A percentile compares a stretch with the other conserved stretches of the same genome.
Conservation (phyloP, 257 asterid genomes). For the Plantago elongata region DNA sequence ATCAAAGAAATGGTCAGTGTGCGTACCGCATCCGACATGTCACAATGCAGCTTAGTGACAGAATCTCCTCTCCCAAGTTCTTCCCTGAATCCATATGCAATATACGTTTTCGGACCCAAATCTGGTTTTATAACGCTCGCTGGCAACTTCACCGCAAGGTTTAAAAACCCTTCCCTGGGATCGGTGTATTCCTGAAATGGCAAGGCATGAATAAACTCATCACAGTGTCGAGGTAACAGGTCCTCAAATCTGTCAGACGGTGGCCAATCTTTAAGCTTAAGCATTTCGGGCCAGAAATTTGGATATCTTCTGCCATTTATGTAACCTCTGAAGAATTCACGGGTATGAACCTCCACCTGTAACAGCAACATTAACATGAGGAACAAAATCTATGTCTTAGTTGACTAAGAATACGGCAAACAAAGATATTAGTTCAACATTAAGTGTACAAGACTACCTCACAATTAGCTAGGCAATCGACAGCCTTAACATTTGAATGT, state of each 20-base stretch:
- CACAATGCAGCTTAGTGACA: slow-evolving; percentile 91
- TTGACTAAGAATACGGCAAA: slow-evolving; percentile 1
- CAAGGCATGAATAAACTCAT: slow-evolving; percentile 78
- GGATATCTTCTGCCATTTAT: slow-evolving; percentile 59
- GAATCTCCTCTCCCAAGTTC: slow-evolving; percentile 99
- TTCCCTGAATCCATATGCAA: slow-evolving; percentile 64
- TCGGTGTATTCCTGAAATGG: slow-evolving; percentile 91
- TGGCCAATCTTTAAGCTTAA: slow-evolving; percentile 96
- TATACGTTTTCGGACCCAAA: slow-evolving; percentile 93
- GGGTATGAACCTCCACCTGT: slow-evolving; percentile 73
- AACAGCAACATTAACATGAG: slow-evolving; percentile 1
- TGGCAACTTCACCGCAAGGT: slow-evolving; percentile 83
- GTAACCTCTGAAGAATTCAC: slow-evolving; percentile 73
- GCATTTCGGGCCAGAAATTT: slow-evolving; percentile 96
- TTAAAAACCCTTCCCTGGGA: slow-evolving; percentile 70
- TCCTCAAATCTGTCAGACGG: slow-evolving; percentile 89
- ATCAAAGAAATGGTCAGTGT: slow-evolving; percentile 1
- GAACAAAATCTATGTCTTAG: slow-evolving; percentile 19
- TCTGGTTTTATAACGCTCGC: slow-evolving; percentile 66
- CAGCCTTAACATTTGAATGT: slow-evolving; percentile 67
- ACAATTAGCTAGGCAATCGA: slow-evolving; percentile 85
- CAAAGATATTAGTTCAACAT: background rate
- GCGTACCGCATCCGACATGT: slow-evolving; percentile 96
- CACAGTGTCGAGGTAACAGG: slow-evolving; percentile 86
- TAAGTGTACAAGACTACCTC: slow-evolving; percentile 43